A percentile compares a stretch with the other conserved stretches of the same genome.
Evolutionary conservation across 805 yeast species (phyloP).

Genomic region (Pichia heedii): DNA sequence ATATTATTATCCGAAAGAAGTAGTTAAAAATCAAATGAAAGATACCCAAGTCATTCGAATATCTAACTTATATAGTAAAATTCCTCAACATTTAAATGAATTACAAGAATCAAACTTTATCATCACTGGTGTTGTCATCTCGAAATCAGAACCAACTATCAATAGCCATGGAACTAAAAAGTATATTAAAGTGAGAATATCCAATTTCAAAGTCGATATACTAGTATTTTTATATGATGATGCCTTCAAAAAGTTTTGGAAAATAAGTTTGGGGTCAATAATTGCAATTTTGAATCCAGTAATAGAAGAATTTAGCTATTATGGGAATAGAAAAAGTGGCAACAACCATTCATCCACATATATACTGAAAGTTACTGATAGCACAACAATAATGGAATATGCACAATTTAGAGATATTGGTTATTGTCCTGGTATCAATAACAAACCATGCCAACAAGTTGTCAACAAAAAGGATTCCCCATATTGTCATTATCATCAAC

Average conservation of each 20-base stretch:
- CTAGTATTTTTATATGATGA: constrained; percentile 56
- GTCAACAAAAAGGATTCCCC: constrained; percentile 45
- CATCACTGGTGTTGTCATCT: constrained; percentile 58
- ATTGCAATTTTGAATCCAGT: constrained; percentile 70
- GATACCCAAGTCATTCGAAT: constrained; percentile 50
- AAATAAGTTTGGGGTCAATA: constrained; percentile 63
- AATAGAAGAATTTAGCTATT: constrained; percentile 30
- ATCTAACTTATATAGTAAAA: constrained; percentile 52
- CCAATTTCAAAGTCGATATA: constrained; percentile 53
- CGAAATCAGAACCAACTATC: constrained; percentile 44
- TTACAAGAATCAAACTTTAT: constrained; percentile 74
- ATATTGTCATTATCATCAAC: constrained; percentile 68
- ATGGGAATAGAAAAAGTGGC: constrained; percentile 1
- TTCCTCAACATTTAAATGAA: constrained; percentile 63
- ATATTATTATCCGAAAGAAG: constrained; percentile 36
- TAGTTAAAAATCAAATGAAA: constrained; percentile 31
- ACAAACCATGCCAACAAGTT: constrained; percentile 48
- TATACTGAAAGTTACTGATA: constrained; percentile 45
- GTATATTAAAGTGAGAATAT: constrained; percentile 52
- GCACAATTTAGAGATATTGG: constrained; percentile 66
- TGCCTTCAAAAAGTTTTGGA: constrained; percentile 66
- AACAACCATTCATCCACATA: constrained; percentile 28
- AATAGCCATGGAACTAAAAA: constrained; percentile 36
- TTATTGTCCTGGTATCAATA: constrained; percentile 48
- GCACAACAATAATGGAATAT: constrained; percentile 53